These are phyloP conservation scores for Xylariales sp. DNA, from an alignment of 2,329 filamentous ascomycete species.

Conservation along the genomic window DNA sequence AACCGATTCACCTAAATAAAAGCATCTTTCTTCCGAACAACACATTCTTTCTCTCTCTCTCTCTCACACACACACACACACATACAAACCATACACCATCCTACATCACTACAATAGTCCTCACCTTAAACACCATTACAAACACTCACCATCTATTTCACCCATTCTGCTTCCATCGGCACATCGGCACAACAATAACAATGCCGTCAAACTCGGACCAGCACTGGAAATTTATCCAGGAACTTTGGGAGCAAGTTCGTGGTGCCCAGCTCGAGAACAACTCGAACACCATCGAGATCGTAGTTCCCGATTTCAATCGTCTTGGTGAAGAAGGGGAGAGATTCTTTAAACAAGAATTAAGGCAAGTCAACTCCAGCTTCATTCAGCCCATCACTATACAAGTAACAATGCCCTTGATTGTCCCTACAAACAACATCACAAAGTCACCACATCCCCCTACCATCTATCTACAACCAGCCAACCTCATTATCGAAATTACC, in stretches of 20 bases:
- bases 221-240: not conserved
- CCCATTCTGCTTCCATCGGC: not conserved
- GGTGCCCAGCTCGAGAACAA: not conserved
- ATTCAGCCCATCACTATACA: not conserved
- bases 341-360: not conserved
- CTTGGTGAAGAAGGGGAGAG: not conserved
- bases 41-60: too few relatives aligned
- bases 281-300: not conserved
- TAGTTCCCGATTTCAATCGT: not conserved
- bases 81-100: too few relatives aligned
- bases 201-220: not conserved
- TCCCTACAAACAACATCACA: not conserved
- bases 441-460: not conserved
- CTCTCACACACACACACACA: too few relatives aligned
- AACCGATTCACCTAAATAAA: too few relatives aligned
- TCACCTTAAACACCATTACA: too few relatives aligned
- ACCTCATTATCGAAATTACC: not conserved
- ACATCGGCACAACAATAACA: not conserved
- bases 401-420: not conserved
- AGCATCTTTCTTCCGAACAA: too few relatives aligned
- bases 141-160: not conserved
- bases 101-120: too few relatives aligned
- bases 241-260: not conserved
- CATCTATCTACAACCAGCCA: not conserved
- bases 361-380: not conserved